A percentile compares a stretch with the other conserved stretches of the same genome.
phyloP scores from a whole-genome alignment of 129 eudicot species.

The Flaveria sonorensis region DNA sequence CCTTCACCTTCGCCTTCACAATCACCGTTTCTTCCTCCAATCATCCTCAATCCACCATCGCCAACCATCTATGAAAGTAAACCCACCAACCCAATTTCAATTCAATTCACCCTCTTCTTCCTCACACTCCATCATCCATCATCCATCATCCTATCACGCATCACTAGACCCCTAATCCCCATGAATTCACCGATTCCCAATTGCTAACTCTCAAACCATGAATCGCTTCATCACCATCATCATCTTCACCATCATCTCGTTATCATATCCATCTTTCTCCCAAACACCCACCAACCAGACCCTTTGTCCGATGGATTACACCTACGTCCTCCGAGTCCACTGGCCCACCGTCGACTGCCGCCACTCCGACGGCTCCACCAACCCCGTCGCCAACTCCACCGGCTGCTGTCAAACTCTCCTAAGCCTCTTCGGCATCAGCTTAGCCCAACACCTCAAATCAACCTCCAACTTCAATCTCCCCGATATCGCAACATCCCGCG shows the following conservation, averaged over 20 bases:
- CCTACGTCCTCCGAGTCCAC: conserved; percentile 46
- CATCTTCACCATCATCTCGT: neutral
- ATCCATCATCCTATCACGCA: too few species aligned
- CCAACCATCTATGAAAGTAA: neutral
- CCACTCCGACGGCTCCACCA: conserved; percentile 19
- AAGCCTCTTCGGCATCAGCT: conserved; percentile 58
- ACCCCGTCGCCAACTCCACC: conserved; percentile 25
- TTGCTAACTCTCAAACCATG: conserved; percentile 2
- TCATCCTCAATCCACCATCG: neutral
- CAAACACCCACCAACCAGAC: conserved; percentile 1
- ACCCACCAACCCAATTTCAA: too few species aligned
- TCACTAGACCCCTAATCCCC: too few species aligned
- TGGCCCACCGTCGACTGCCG: conserved; percentile 58
- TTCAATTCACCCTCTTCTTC: too few species aligned
- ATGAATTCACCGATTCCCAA: too few species aligned
- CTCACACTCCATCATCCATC: too few species aligned
- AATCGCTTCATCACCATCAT: neutral
- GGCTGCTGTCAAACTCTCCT: conserved; percentile 66
- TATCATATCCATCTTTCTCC: neutral
- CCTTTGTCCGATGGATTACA: conserved; percentile 58
- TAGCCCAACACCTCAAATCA: conserved; percentile 52
- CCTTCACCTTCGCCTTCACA: neutral
- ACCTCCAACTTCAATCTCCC: conserved; percentile 57
- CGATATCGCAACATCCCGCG: conserved; percentile 47
- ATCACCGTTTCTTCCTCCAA: neutral